Evolutionary conservation across 139 green algal genomes (phyloP).

Genomic region (Micractinium conductrix): DNA sequence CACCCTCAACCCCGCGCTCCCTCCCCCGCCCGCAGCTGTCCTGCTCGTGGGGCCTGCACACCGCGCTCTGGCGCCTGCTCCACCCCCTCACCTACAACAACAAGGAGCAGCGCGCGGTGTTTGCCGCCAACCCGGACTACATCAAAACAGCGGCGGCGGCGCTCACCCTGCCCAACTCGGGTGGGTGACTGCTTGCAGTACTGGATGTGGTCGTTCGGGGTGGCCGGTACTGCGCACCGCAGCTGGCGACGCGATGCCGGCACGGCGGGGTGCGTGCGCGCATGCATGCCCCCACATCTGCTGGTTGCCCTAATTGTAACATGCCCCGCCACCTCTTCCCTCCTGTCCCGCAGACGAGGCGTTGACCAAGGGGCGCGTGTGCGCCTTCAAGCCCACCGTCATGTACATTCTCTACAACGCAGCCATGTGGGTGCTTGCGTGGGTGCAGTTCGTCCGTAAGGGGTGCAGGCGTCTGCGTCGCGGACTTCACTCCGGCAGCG

Average conservation of each 20-base stretch:
- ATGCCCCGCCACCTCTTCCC: no score
- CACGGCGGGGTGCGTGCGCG: no score
- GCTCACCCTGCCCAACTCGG: conserved; percentile 27
- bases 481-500: no score
- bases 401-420: conserved; percentile 34
- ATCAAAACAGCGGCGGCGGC: conserved; percentile 7
- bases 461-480: no score
- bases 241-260: no score
- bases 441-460: no score
- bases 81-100: conserved; percentile 36
- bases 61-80: conserved; percentile 30
- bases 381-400: conserved; percentile 32
- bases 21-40: neutral
- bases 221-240: no score
- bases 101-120: conserved; percentile 35
- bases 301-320: no score
- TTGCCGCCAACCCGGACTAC: conserved; percentile 7
- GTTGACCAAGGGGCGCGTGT: conserved; percentile 30
- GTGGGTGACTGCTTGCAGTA: neutral
- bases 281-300: no score
- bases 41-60: conserved; percentile 36
- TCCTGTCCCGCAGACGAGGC: conserved; percentile 29
- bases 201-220: no score
- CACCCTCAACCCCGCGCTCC: no score
- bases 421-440: conserved; percentile 12